phyloP scores from a whole-genome alignment of 805 yeast species.

The Candida sanyiensis region DNA sequence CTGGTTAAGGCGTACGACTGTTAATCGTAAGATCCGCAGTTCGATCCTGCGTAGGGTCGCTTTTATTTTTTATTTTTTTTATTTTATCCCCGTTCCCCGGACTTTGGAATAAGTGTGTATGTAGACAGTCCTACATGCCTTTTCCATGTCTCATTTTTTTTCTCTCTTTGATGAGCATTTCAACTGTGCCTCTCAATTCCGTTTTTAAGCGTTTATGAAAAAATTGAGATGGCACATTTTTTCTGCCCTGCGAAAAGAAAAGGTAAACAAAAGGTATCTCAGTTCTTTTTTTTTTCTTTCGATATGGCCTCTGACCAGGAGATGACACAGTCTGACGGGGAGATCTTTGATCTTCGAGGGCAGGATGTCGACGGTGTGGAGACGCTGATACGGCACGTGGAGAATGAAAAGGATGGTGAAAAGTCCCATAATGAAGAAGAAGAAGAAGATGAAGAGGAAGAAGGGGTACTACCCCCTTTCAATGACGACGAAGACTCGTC shows the following conservation, averaged over 20 bases:
- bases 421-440: background rate
- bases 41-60: slow-evolving; percentile 7
- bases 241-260: background rate
- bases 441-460: background rate
- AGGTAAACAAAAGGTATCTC: background rate
- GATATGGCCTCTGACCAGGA: background rate
- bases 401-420: background rate
- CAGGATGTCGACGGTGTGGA: background rate
- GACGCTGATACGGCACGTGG: background rate
- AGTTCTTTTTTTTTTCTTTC: background rate
- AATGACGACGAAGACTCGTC: background rate
- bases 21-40: slow-evolving; percentile 7
- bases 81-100: too few species aligned
- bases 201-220: too few species aligned
- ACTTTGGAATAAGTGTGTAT: too few species aligned
- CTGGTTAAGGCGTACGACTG: slow-evolving; percentile 7
- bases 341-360: background rate
- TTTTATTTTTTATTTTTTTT: background rate
- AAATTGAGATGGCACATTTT: background rate
- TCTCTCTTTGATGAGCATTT: too few species aligned
- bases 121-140: too few species aligned
- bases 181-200: too few species aligned
- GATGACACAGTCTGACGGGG: background rate
- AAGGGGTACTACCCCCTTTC: background rate
- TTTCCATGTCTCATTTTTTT: too few species aligned